A percentile compares a stretch with the other conserved stretches of the same genome.
Conservation (phyloP, 768 basidiomycete species). For the Exidia glandulosa region DNA sequence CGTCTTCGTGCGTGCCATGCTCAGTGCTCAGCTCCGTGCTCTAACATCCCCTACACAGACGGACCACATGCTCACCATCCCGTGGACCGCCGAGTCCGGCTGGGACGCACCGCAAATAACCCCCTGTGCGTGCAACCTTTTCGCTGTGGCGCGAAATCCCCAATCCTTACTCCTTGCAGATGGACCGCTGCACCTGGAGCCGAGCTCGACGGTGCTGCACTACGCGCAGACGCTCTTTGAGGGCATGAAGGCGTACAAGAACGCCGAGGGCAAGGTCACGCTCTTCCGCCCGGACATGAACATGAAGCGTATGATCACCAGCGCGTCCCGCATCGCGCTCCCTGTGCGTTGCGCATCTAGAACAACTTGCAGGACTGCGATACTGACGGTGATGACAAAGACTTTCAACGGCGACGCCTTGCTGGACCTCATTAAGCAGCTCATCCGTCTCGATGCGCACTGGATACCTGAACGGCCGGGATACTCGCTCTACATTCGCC, state of each 20-base stretch:
- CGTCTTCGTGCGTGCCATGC: conserved; percentile 51
- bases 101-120: conserved; percentile 78
- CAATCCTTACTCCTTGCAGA: conserved; percentile 28
- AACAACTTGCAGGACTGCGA: background rate
- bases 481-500: conserved; percentile 86
- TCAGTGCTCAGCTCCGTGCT: conserved; percentile 1
- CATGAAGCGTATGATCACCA: conserved; percentile 89
- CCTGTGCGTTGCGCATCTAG: conserved; percentile 38
- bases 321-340: conserved; percentile 65
- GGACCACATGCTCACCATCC: conserved; percentile 76
- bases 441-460: conserved; percentile 69
- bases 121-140: conserved; percentile 48
- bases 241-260: conserved; percentile 88
- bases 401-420: conserved; percentile 69
- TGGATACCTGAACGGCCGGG: conserved; percentile 89
- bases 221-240: conserved; percentile 90
- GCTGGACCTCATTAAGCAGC: conserved; percentile 71
- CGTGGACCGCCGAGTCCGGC: conserved; percentile 58
- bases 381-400: conserved; percentile 25
- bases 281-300: conserved; percentile 96
- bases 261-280: conserved; percentile 57
- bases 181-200: conserved; percentile 62
- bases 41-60: conserved; percentile 29
- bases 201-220: conserved; percentile 77
- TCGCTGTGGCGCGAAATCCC: background rate